These are phyloP conservation scores for Plectosphaerella cucumerina DNA, from an alignment of 2,329 filamentous ascomycete species.

Conservation along the genomic window DNA sequence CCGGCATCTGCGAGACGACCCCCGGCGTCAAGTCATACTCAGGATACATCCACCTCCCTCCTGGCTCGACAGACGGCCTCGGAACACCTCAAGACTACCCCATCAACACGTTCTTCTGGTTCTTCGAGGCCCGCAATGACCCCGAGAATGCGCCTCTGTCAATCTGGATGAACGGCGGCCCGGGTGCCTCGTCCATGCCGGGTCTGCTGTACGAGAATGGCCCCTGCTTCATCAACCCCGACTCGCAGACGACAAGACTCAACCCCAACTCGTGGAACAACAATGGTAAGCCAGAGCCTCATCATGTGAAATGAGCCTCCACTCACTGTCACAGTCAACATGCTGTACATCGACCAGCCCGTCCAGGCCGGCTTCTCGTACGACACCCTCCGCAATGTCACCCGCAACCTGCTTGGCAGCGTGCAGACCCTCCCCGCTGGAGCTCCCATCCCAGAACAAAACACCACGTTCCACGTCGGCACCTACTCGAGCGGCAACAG, in stretches of 20 bases:
- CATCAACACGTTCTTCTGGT: conserved; percentile 41
- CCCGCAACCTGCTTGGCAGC: conserved; percentile 9
- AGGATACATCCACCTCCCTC: conserved; percentile 53
- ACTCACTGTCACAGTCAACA: conserved; percentile 10
- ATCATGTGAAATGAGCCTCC: neutral
- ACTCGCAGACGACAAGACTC: conserved; percentile 41
- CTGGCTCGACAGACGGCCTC: conserved; percentile 24
- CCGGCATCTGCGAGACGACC: conserved; percentile 48
- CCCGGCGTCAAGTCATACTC: conserved; percentile 57
- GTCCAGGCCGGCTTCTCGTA: conserved; percentile 17
- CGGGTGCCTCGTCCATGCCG: conserved; percentile 51
- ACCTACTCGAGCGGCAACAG: conserved; percentile 26
- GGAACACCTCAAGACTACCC: conserved; percentile 36
- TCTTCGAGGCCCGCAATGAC: conserved; percentile 22
- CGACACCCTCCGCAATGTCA: conserved; percentile 14
- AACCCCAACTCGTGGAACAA: conserved; percentile 61
- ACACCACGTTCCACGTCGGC: conserved; percentile 21
- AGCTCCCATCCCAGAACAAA: conserved; percentile 7
- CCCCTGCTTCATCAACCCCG: conserved; percentile 45
- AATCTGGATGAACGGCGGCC: conserved; percentile 58
- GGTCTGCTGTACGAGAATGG: conserved; percentile 49
- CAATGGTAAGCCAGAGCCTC: conserved; percentile 23
- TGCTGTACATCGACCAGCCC: conserved; percentile 17
- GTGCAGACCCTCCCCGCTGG: conserved; percentile 7
- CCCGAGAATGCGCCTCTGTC: conserved; percentile 33